Evolutionary conservation across 495 filamentous ascomycete genomes (phyloP).

Genomic region (Aspergillus panamensis): DNA sequence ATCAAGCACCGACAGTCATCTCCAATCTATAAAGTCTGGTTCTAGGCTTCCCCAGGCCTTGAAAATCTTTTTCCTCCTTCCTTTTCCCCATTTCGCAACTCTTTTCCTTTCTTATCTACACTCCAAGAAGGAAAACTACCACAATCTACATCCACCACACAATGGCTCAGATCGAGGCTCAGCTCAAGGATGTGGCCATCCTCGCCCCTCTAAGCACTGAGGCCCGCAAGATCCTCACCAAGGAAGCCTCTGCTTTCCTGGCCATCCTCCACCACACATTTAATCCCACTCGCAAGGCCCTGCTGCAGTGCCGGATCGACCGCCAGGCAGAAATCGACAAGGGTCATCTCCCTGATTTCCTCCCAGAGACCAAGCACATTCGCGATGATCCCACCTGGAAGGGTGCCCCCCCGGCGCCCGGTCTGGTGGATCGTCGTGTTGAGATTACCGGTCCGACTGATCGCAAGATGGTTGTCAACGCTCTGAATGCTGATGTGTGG

Average conservation of each 20-base stretch:
- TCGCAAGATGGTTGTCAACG: conserved; percentile 99
- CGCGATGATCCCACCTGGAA: conserved; percentile 93
- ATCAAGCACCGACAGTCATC: conserved; percentile 28
- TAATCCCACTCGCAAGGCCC: conserved; percentile 82
- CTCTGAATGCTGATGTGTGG: conserved; percentile 94
- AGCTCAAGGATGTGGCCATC: conserved; percentile 86
- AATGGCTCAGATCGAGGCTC: conserved; percentile 69
- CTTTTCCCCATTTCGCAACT: conserved; percentile 10
- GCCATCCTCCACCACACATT: conserved; percentile 92
- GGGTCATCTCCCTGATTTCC: conserved; percentile 87
- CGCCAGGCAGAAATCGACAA: conserved; percentile 95
- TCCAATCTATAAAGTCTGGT: conserved; percentile 7
- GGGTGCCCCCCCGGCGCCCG: conserved; percentile 89
- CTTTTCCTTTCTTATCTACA: neutral
- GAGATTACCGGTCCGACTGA: conserved; percentile 99
- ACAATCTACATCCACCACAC: conserved; percentile 17
- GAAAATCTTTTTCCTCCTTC: conserved; percentile 3
- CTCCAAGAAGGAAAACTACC: conserved; percentile 4
- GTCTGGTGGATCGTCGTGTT: conserved; percentile 90
- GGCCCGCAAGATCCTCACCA: conserved; percentile 86
- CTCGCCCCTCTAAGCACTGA: conserved; percentile 72
- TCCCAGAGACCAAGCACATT: conserved; percentile 93
- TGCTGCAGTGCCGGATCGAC: conserved; percentile 78
- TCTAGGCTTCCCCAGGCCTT: conserved; percentile 3
- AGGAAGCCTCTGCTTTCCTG: conserved; percentile 87